Evolutionary conservation across 805 yeast genomes (phyloP).

Genomic region (Kuraishia piskuri): DNA sequence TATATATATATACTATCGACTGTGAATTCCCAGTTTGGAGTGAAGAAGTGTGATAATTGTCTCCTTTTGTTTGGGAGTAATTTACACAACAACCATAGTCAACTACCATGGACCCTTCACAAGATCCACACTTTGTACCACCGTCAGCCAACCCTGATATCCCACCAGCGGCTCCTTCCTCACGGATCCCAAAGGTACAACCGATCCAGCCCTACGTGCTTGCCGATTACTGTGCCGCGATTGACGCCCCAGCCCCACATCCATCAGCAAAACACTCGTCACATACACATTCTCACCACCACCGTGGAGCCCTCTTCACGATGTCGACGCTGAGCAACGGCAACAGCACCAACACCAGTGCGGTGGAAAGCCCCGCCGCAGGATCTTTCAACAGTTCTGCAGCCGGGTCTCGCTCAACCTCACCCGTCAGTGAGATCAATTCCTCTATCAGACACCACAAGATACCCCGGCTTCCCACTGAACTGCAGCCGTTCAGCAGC

Average conservation of each 20-base stretch:
- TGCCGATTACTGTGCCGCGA: conserved; percentile 62
- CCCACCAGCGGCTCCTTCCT: conserved; percentile 60
- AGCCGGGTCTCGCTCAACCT: not conserved
- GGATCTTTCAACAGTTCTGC: not conserved
- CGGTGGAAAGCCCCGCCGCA: not conserved
- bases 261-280: conserved; percentile 17
- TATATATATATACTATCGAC: too few species aligned
- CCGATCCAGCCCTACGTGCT: conserved; percentile 76
- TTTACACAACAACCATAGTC: not conserved
- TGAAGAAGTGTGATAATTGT: too few species aligned
- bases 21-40: too few species aligned
- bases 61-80: too few species aligned
- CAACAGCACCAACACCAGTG: not conserved
- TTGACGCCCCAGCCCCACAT: conserved; percentile 53
- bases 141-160: conserved; percentile 60
- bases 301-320: not conserved
- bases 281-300: conserved; percentile 9
- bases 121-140: conserved; percentile 85
- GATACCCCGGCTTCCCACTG: conserved; percentile 51
- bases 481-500: conserved; percentile 48
- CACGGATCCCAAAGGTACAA: conserved; percentile 59
- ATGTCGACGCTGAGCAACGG: not conserved
- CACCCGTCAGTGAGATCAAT: not conserved
- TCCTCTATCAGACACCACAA: conserved; percentile 5
- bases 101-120: conserved; percentile 97